Base-by-base conservation (phyloP, 192 early-diverging fungal species). In the Coemansia javaensis region DNA sequence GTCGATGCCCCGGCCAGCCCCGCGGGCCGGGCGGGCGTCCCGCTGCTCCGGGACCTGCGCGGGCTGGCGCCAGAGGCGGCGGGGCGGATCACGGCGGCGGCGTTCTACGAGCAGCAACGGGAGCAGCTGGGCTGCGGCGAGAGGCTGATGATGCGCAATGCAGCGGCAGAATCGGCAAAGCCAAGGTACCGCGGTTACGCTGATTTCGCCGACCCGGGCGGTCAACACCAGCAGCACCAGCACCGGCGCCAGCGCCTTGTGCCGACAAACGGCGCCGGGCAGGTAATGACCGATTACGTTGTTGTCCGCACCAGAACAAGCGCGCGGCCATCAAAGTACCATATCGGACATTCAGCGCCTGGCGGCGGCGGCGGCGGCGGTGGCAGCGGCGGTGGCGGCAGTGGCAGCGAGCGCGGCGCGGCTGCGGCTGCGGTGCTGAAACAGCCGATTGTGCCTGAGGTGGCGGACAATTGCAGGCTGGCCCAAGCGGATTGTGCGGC, bases 281-380 rank as follows among this genome's bases (percentile, higher is more conserved):
- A 64, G 45, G 56, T 72, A 44, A 56, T 72, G 60, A 56, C 56
- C 21, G 68, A 72, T 27, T 41, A 56, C 40, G 61, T 72, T 11
- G 16, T 72, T 64, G 68, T 72, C 38, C 51, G 68, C 17, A 41
- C 47, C 12, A 58, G 54, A 13, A 40, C 54, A 28, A 53, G 53
- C 30, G 52, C 41, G 22, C 22, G 40, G 16, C 40, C 28, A 13
- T 17, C 30, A 18, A 31, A 39, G 31, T 12, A 21, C 30, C 28
- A 18, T 9, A 10, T 5, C 17, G 28, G 18, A 35, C 21, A 13
- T 5, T 20, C 9, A 18, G 28, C 16, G 35, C 47, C 15, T 40
- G 23, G 38, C 40, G 12, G 18, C 25, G 12, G 27, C 27, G 12
- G 36, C 16, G 37, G 28, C 20, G 11, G n/a, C 20, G 13, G 44